phyloP scores from a whole-genome alignment of 2,329 filamentous ascomycete genomes.

The Acephala macrosclerotiorum region DNA sequence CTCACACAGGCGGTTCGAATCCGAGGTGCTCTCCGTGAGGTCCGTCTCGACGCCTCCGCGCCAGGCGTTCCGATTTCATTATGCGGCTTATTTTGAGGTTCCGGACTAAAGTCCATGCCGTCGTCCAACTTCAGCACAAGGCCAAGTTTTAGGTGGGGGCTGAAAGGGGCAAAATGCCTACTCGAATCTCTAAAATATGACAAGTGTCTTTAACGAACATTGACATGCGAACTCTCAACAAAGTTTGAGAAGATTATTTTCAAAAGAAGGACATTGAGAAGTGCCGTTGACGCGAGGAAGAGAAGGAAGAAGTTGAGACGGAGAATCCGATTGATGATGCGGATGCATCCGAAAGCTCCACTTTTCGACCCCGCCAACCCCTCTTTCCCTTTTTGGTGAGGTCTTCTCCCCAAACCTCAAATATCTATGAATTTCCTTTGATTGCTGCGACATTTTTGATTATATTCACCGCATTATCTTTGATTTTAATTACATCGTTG shows the following conservation, averaged over 20 bases:
- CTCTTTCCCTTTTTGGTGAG: constrained; percentile 9
- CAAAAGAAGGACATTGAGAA: neutral
- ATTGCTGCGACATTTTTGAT: neutral
- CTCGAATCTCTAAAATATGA: neutral
- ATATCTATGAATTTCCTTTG: neutral
- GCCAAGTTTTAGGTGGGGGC: neutral
- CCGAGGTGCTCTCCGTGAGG: constrained; percentile 17
- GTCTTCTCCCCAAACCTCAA: too few species aligned
- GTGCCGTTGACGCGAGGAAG: neutral
- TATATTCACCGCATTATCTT: neutral
- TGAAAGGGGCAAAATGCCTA: too few species aligned
- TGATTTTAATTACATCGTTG: too few species aligned
- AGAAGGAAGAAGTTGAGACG: constrained; percentile 9
- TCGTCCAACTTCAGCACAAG: neutral
- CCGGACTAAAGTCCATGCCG: neutral
- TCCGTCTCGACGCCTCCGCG: neutral
- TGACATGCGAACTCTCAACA: neutral
- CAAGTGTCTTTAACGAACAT: neutral
- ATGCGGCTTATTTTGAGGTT: neutral
- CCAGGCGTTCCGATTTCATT: neutral
- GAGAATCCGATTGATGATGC: constrained; percentile 13
- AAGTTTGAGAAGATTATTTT: neutral
- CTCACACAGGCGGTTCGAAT: constrained; percentile 34
- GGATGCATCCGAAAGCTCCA: constrained; percentile 1
- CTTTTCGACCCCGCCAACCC: constrained; percentile 9